These are phyloP conservation scores for Phoma sp. DNA, from an alignment of 2,329 filamentous ascomycete species.

Conservation along the genomic window DNA sequence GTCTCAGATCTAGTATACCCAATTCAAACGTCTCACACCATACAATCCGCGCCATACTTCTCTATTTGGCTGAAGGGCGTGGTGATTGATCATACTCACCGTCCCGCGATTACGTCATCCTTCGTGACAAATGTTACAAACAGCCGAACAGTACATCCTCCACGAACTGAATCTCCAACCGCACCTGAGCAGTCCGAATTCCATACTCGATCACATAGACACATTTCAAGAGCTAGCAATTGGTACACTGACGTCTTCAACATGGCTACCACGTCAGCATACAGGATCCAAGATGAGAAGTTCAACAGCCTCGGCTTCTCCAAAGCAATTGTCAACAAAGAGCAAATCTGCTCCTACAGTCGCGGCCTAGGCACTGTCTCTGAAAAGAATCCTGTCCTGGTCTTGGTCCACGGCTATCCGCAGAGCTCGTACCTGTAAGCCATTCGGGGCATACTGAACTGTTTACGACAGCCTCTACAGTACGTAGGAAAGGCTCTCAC, in stretches of 20 bases:
- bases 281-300: slow-evolving; percentile 39
- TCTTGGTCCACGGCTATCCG: slow-evolving; percentile 45
- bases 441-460: neutral
- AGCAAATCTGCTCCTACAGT: slow-evolving; percentile 38
- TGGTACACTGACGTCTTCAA: neutral
- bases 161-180: neutral
- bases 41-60: neutral
- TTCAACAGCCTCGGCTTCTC: slow-evolving; percentile 36
- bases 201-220: neutral
- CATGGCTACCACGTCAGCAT: slow-evolving; percentile 31
- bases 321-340: slow-evolving; percentile 36
- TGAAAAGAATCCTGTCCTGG: slow-evolving; percentile 39
- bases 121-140: slow-evolving; percentile 5
- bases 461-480: neutral
- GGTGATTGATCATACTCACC: neutral
- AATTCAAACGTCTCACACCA: neutral
- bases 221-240: neutral
- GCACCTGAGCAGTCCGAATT: neutral
- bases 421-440: slow-evolving; percentile 39
- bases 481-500: neutral
- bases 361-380: slow-evolving; percentile 31
- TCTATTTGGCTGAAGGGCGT: neutral
- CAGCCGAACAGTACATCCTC: neutral
- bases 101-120: slow-evolving; percentile 7
- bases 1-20: slow-evolving; percentile 7